A percentile compares a stretch with the other conserved stretches of the same genome.
Conservation (phyloP, 176 grass and related monocot species). For the Puya raimondii region DNA sequence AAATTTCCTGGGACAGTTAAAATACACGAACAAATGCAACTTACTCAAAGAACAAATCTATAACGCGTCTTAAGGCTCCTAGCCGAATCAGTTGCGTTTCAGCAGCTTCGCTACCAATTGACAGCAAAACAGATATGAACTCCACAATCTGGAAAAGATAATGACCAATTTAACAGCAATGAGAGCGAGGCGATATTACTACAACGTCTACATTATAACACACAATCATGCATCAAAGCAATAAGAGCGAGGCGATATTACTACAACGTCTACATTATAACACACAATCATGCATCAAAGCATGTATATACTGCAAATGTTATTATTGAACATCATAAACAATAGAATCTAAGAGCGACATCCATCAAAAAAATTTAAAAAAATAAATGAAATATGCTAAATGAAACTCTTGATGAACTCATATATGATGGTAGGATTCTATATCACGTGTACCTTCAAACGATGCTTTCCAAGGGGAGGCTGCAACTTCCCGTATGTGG, state of each 20-base stretch:
- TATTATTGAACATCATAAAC: neutral
- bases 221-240: too few relatives aligned
- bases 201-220: neutral
- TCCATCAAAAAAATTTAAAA: neutral
- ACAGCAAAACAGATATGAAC: conserved; percentile 89
- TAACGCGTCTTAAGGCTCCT: conserved; percentile 62
- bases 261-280: neutral
- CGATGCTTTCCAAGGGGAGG: conserved; percentile 93
- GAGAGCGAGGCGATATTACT: neutral
- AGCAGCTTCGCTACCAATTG: conserved; percentile 84
- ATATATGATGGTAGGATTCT: neutral
- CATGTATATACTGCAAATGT: neutral
- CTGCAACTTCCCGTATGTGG: conserved; percentile 70
- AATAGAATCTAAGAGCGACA: neutral
- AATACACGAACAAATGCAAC: conserved; percentile 13
- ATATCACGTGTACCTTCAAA: conserved; percentile 53
- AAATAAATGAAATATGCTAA: neutral
- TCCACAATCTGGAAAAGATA: conserved; percentile 70
- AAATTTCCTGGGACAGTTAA: neutral
- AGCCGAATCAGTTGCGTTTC: conserved; percentile 78
- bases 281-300: neutral
- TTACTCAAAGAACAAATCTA: conserved; percentile 96
- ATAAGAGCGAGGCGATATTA: neutral
- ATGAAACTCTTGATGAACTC: neutral
- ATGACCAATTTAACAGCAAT: conserved; percentile 18